Conservation (phyloP, 2,329 filamentous ascomycete genomes). For the Septoria linicola region DNA sequence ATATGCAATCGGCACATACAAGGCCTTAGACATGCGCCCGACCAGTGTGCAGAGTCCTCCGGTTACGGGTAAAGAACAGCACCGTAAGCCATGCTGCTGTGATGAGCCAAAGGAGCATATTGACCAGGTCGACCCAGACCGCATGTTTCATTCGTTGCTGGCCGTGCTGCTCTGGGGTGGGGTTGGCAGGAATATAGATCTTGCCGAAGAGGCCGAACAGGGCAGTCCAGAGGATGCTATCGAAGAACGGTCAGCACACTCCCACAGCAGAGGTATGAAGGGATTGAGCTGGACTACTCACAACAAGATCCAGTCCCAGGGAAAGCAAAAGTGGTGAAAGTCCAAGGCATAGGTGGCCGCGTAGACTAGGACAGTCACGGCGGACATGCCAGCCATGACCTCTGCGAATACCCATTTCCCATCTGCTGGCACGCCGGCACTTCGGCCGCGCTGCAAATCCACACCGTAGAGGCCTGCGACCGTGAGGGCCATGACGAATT, state of each 20-base stretch:
- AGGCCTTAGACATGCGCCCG: constrained; percentile 37
- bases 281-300: constrained; percentile 26
- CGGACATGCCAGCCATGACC: constrained; percentile 65
- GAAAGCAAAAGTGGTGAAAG: constrained; percentile 52
- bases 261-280: background rate
- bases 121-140: constrained; percentile 77
- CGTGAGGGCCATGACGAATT: constrained; percentile 72
- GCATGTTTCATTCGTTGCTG: constrained; percentile 79
- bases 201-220: constrained; percentile 82
- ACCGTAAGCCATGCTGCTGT: constrained; percentile 56
- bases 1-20: constrained; percentile 6
- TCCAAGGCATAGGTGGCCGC: constrained; percentile 59
- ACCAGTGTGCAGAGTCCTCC: constrained; percentile 41
- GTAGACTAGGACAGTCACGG: constrained; percentile 61
- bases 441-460: constrained; percentile 60
- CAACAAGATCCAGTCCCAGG: constrained; percentile 71
- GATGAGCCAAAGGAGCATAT: constrained; percentile 73
- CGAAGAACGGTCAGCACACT: background rate
- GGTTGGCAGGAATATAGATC: constrained; percentile 71
- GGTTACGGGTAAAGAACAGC: constrained; percentile 59
- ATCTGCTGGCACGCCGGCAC: constrained; percentile 54
- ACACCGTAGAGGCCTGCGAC: constrained; percentile 76
- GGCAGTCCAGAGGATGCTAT: constrained; percentile 69
- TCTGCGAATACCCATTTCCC: constrained; percentile 79
- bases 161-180: constrained; percentile 52